Base-by-base conservation (phyloP, 306 rosid genomes). In the Quercus berberidifolia region DNA sequence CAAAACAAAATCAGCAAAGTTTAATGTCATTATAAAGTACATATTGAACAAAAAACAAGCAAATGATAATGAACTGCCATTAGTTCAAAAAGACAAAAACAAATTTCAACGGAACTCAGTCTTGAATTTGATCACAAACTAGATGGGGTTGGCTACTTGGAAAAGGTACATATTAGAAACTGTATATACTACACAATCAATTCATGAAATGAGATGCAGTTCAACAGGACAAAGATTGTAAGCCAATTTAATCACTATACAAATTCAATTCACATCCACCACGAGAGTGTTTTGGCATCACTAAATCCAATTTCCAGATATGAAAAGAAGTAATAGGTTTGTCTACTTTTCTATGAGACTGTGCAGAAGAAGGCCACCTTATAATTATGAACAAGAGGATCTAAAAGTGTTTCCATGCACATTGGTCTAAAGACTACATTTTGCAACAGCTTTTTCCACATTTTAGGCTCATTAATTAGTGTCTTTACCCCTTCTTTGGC, bases 11-110 rank as follows among this genome's bases (percentile, higher is more conserved):
- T 68, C 28, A 65, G 71, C 25, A 79, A 46, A 63, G 30, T 69
- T 65, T 73, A 46, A 84, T 80, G 73, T 74, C 78, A 77, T 77
- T 80, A 74, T 64, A 81, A 69, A 57, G 69, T 26, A 79, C 33
- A 77, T 73, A 85, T 56, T 30, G 54, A 57, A 76, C n/a, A 59
- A 31, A 25, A 68, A 72, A 41, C 46, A 41, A 60, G 75, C 57
- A 11, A 26, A 55, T 69, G 59, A 78, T 25, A 73, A 78, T 35
- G 69, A 80, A 82, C 46, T 63, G n/a, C 52, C 18, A 10, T 19
- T 25, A 67, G 21, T 15, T 56, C 6, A 21, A 56, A 82, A 10
- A 73, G 64, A 64, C 18, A 73, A 74, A 71, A 20, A 4, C 63
- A 71, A 25, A 51, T 31, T 43, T 60, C 55, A 56, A 76, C 38